Percentiles rank a stretch among this genome's conserved stretches.
Evolutionary conservation across 768 basidiomycete species (phyloP).

Genomic region (Rickenella mellea): DNA sequence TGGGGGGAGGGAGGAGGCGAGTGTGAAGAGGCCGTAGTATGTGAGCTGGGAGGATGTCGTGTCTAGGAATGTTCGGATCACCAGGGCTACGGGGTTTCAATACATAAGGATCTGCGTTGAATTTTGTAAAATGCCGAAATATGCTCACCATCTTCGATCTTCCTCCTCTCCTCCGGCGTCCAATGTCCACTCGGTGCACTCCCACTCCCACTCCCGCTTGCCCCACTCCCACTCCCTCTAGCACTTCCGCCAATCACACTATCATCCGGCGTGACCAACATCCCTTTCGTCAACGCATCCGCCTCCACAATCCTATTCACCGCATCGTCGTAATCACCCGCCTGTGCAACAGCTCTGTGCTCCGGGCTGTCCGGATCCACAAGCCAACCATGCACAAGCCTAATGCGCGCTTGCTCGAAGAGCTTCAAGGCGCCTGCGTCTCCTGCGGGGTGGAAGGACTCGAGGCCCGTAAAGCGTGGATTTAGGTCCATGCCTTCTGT

Average conservation of each 20-base stretch:
- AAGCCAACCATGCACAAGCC: constrained; percentile 84
- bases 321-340: constrained; percentile 65
- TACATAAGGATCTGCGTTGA: constrained; percentile 1
- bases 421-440: constrained; percentile 73
- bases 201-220: constrained; percentile 5
- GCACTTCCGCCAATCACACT: constrained; percentile 10
- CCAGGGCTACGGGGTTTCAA: constrained; percentile 40
- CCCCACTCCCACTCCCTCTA: too few species aligned
- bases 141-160: constrained; percentile 60
- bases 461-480: constrained; percentile 65
- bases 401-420: constrained; percentile 73
- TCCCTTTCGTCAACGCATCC: constrained; percentile 60
- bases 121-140: not conserved
- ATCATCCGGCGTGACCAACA: constrained; percentile 38
- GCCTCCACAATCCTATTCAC: constrained; percentile 71
- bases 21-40: constrained; percentile 78
- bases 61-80: constrained; percentile 60
- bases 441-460: constrained; percentile 56
- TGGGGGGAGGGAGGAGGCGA: constrained; percentile 39
- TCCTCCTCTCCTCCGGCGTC: constrained; percentile 46
- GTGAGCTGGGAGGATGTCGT: constrained; percentile 74
- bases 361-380: constrained; percentile 63
- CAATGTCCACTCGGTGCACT: constrained; percentile 18
- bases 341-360: constrained; percentile 37
- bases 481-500: constrained; percentile 86